Evolutionary conservation across 371 early-diverging fungal genomes (phyloP).

Genomic region (Fennellomyces sp.): DNA sequence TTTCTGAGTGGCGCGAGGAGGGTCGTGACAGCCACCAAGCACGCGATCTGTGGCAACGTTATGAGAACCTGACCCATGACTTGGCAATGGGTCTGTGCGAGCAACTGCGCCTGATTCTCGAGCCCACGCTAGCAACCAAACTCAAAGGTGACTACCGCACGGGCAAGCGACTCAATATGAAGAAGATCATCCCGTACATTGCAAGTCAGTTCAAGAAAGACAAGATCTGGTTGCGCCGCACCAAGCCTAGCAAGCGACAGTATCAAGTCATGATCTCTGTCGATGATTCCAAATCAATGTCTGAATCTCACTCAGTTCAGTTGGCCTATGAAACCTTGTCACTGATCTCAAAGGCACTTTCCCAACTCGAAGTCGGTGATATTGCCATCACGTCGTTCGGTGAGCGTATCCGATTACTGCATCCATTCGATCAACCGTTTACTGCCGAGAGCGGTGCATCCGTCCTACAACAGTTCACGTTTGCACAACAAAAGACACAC

Average conservation of each 20-base stretch:
- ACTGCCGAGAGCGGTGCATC: slow-evolving; percentile 89
- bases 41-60: slow-evolving; percentile 86
- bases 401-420: slow-evolving; percentile 81
- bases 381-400: slow-evolving; percentile 92
- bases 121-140: slow-evolving; percentile 95
- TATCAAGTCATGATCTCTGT: slow-evolving; percentile 99
- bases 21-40: slow-evolving; percentile 67
- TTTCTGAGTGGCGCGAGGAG: slow-evolving; percentile 62
- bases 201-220: slow-evolving; percentile 99
- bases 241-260: slow-evolving; percentile 95
- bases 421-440: slow-evolving; percentile 92
- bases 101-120: slow-evolving; percentile 95
- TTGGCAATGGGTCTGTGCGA: slow-evolving; percentile 91
- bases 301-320: slow-evolving; percentile 84
- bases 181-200: slow-evolving; percentile 99
- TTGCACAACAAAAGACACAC: slow-evolving; percentile 88
- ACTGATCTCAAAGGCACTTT: slow-evolving; percentile 88
- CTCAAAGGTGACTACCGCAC: slow-evolving; percentile 99
- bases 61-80: slow-evolving; percentile 86
- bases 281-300: slow-evolving; percentile 99
- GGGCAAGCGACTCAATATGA: slow-evolving; percentile 99
- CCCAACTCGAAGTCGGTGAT: slow-evolving; percentile 94
- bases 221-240: slow-evolving; percentile 99
- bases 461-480: slow-evolving; percentile 87
- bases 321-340: slow-evolving; percentile 94